These are phyloP conservation scores for Penicillium occitanis DNA, from an alignment of 2,329 filamentous ascomycete species.

Conservation along the genomic window DNA sequence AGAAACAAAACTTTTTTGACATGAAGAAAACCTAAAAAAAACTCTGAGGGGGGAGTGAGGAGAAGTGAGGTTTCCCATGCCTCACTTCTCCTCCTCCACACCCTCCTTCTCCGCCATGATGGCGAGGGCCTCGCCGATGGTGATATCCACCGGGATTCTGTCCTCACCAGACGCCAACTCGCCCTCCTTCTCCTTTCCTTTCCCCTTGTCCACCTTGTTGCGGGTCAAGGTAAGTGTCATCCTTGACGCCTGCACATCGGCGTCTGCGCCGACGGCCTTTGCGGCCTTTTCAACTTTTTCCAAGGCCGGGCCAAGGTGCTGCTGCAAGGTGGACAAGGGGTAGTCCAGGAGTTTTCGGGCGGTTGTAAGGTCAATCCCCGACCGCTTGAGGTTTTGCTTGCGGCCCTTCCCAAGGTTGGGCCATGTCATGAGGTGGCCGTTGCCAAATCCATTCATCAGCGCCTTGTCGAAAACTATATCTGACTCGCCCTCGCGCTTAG, in stretches of 20 bases:
- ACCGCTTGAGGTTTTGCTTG: not conserved
- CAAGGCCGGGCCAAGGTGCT: not conserved
- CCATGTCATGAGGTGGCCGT: constrained; percentile 7
- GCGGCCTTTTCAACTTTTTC: not conserved
- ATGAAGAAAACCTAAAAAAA: not conserved
- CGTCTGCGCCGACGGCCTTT: not conserved
- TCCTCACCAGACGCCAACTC: not conserved
- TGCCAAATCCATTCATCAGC: constrained; percentile 2
- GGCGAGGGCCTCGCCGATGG: constrained; percentile 1
- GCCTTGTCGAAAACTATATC: constrained; percentile 16
- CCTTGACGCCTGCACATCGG: not conserved
- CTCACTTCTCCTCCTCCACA: constrained; percentile 1
- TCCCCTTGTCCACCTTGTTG: not conserved
- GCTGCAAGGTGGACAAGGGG: not conserved
- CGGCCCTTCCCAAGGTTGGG: constrained; percentile 6
- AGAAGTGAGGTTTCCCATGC: not conserved
- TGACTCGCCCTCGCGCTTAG: not conserved
- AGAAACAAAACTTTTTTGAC: not conserved
- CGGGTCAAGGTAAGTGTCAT: not conserved
- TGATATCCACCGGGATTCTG: not conserved
- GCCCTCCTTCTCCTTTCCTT: not conserved
- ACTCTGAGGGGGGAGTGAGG: not conserved
- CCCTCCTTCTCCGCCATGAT: constrained; percentile 10
- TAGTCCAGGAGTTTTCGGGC: not conserved
- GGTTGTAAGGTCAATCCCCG: not conserved